A percentile compares a stretch with the other conserved stretches of the same genome.
These are phyloP conservation scores for Erodium trifolium DNA, from an alignment of 441 rosid genomes.

Conservation along the genomic window DNA sequence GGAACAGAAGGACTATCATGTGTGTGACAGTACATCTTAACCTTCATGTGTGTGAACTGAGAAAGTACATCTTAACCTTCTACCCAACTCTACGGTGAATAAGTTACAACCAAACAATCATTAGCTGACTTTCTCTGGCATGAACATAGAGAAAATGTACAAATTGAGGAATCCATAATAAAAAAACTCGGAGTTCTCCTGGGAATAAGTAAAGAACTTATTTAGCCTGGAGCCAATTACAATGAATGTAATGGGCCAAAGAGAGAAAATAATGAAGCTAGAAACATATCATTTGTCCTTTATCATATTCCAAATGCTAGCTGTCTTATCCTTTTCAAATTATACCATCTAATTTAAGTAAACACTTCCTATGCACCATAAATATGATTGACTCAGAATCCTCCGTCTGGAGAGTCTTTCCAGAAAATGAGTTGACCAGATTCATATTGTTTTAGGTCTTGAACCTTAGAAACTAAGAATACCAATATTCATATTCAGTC, in stretches of 20 bases:
- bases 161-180: not conserved
- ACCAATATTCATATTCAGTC: not conserved
- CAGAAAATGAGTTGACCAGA: not conserved
- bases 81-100: not conserved
- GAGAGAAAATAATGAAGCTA: not conserved
- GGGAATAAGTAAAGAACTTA: not conserved
- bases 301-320: not conserved
- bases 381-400: not conserved
- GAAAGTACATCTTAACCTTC: not conserved
- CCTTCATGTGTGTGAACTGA: not conserved
- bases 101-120: not conserved
- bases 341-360: not conserved
- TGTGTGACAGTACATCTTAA: not conserved
- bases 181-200: not conserved
- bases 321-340: not conserved
- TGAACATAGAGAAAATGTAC: conserved; percentile 5
- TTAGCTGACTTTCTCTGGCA: too few species aligned
- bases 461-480: not conserved
- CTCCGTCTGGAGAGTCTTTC: not conserved
- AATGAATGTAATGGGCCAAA: not conserved
- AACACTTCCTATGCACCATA: not conserved
- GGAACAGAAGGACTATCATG: too few species aligned
- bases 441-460: not conserved
- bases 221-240: not conserved
- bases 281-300: not conserved